Evolutionary conservation across 2,329 filamentous ascomycete species (phyloP).

Genomic region (Phaeoacremonium minimum): DNA sequence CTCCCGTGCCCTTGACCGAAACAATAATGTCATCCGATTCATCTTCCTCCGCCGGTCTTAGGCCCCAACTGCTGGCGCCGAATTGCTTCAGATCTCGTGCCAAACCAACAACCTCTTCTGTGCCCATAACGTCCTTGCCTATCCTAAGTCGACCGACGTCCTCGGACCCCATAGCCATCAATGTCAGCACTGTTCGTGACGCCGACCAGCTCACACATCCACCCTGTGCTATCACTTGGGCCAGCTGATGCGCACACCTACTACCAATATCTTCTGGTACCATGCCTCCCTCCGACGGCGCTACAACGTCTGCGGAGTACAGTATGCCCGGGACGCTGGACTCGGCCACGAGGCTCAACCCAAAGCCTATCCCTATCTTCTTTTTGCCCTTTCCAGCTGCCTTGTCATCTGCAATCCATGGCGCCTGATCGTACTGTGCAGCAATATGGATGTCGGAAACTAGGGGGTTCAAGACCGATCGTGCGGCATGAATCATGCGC

Average conservation of each 20-base stretch:
- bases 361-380: slow-evolving; percentile 84
- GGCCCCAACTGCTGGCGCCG: slow-evolving; percentile 85
- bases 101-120: slow-evolving; percentile 73
- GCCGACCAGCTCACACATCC: slow-evolving; percentile 75
- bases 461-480: slow-evolving; percentile 81
- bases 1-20: slow-evolving; percentile 86
- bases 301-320: slow-evolving; percentile 80
- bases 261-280: slow-evolving; percentile 89
- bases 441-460: slow-evolving; percentile 89
- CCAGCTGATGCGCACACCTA: slow-evolving; percentile 80
- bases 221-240: slow-evolving; percentile 77
- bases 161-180: slow-evolving; percentile 98
- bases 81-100: slow-evolving; percentile 86
- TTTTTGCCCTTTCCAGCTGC: slow-evolving; percentile 42
- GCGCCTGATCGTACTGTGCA: slow-evolving; percentile 67
- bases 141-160: slow-evolving; percentile 86
- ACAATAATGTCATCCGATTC: slow-evolving; percentile 73
- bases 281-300: slow-evolving; percentile 72
- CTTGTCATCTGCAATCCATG: slow-evolving; percentile 50
- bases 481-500: slow-evolving; percentile 87
- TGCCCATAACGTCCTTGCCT: slow-evolving; percentile 75
- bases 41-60: slow-evolving; percentile 67
- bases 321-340: slow-evolving; percentile 76
- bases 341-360: slow-evolving; percentile 85
- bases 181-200: slow-evolving; percentile 68